Conservation (phyloP, 768 basidiomycete species). For the Wakefieldia striispora region DNA sequence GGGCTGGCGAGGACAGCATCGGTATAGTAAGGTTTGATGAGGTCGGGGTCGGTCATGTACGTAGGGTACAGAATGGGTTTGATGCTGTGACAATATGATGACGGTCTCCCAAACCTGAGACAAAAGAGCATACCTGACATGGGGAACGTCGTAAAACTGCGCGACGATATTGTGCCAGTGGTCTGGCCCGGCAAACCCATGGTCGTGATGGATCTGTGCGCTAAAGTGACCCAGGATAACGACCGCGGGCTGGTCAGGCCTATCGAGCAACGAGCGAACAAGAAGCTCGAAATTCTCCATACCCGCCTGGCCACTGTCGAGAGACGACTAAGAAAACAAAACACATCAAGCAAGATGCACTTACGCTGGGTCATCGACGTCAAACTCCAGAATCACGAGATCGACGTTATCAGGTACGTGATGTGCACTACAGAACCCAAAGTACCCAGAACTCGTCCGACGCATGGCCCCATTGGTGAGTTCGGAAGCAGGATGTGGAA, state of each 20-base stretch:
- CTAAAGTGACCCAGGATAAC: constrained; percentile 94
- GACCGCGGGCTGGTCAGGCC: constrained; percentile 90
- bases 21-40: constrained; percentile 67
- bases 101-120: not conserved
- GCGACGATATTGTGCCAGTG: constrained; percentile 88
- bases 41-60: constrained; percentile 72
- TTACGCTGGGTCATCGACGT: constrained; percentile 84
- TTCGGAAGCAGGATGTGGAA: constrained; percentile 96
- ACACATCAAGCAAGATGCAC: constrained; percentile 29
- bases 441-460: constrained; percentile 90
- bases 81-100: constrained; percentile 42
- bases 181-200: constrained; percentile 90
- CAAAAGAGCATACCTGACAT: constrained; percentile 55
- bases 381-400: constrained; percentile 93
- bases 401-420: constrained; percentile 94
- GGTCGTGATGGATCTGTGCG: constrained; percentile 72
- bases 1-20: constrained; percentile 83
- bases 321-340: not conserved
- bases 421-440: constrained; percentile 89
- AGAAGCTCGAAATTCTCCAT: constrained; percentile 90
- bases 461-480: constrained; percentile 97
- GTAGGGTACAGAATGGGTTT: constrained; percentile 81
- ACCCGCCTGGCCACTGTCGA: constrained; percentile 58
- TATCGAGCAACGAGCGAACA: constrained; percentile 85
- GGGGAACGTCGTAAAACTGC: constrained; percentile 96